Percentiles rank a stretch among this genome's conserved stretches.
phyloP scores from a whole-genome alignment of 805 yeast genomes.

The Nakazawaea ishiwadae region DNA sequence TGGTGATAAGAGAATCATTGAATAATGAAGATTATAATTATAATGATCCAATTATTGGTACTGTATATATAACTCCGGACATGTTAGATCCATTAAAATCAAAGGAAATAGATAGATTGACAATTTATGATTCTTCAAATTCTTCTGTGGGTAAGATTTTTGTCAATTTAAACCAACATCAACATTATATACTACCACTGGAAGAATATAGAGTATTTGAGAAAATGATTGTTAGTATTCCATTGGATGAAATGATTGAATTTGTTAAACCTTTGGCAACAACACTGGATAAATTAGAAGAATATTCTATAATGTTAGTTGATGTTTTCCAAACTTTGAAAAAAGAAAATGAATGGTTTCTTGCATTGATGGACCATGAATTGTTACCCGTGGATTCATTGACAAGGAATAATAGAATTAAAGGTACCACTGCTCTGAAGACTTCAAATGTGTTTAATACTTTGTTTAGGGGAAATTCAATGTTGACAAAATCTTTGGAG shows the following conservation, averaged over 20 bases:
- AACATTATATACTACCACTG: conserved; percentile 57
- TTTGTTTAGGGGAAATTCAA: conserved; percentile 79
- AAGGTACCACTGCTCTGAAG: conserved; percentile 22
- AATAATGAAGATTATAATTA: conserved; percentile 22
- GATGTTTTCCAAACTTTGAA: conserved; percentile 73
- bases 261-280: conserved; percentile 33
- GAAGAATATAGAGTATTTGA: conserved; percentile 58
- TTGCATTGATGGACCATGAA: conserved; percentile 63
- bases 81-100: conserved; percentile 29
- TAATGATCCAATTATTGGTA: conserved; percentile 44
- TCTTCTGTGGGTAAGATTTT: conserved; percentile 54
- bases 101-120: conserved; percentile 9
- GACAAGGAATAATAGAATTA: conserved; percentile 37
- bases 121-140: conserved; percentile 29
- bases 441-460: conserved; percentile 48
- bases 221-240: conserved; percentile 48
- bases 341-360: conserved; percentile 69
- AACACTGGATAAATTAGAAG: conserved; percentile 38
- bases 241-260: conserved; percentile 47
- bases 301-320: conserved; percentile 52
- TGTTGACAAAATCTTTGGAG: conserved; percentile 79
- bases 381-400: conserved; percentile 42
- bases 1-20: conserved; percentile 34
- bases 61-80: conserved; percentile 50
- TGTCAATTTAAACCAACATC: conserved; percentile 43